These are phyloP conservation scores for Stephania cephalantha DNA, from an alignment of 164 flowering plant species.

Conservation along the genomic window DNA sequence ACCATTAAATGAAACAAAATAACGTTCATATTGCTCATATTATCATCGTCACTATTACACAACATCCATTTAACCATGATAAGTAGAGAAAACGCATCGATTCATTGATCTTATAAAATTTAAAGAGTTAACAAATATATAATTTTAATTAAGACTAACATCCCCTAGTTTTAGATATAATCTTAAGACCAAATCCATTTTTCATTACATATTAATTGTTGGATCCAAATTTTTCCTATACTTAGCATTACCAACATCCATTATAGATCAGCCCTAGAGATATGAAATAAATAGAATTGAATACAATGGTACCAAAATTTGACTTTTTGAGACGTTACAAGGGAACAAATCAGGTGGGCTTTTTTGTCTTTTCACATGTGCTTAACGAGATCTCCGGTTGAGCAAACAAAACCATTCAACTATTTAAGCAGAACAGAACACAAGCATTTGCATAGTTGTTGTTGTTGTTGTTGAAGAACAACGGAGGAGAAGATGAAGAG, in stretches of 20 bases:
- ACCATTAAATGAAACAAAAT: neutral
- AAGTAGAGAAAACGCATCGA: too few species aligned
- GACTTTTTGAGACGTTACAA: conserved; percentile 1
- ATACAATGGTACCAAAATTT: neutral
- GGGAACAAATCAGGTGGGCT: neutral
- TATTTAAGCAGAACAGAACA: neutral
- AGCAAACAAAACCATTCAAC: neutral
- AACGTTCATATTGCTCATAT: neutral
- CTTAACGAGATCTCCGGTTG: neutral
- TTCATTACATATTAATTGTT: too few species aligned
- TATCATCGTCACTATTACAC: neutral
- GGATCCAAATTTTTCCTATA: too few species aligned
- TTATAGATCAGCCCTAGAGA: neutral
- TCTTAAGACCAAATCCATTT: neutral
- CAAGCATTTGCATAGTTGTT: too few species aligned
- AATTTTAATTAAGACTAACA: too few species aligned
- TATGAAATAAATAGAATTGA: neutral
- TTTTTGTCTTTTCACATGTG: neutral
- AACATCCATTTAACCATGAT: too few species aligned
- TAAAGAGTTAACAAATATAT: too few species aligned
- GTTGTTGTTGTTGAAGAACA: neutral
- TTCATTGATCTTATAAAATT: too few species aligned
- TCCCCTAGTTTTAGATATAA: too few species aligned
- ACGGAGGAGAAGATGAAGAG: neutral
- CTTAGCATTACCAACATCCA: neutral